Percentiles rank a stretch among this genome's conserved stretches.
phyloP scores from a whole-genome alignment of 441 rosid genomes.

The Raphanus hybrid region DNA sequence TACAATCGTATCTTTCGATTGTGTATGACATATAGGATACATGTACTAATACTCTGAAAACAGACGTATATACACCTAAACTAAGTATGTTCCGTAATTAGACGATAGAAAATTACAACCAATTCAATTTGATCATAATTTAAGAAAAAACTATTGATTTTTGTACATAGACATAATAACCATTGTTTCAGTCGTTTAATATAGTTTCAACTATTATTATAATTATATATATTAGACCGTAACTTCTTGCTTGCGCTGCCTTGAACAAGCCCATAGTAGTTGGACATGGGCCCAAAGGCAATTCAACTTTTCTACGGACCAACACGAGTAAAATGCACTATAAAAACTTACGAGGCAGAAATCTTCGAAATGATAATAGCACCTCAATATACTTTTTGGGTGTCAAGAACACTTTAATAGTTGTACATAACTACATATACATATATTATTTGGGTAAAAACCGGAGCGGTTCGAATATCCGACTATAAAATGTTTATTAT shows the following conservation, averaged over 20 bases:
- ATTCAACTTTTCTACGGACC: background rate
- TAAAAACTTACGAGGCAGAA: background rate
- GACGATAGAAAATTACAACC: too few relatives aligned
- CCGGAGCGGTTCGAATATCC: too few relatives aligned
- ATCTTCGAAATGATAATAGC: background rate
- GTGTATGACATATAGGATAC: too few relatives aligned
- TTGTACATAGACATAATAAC: background rate
- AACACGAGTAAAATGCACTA: background rate
- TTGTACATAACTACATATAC: too few relatives aligned
- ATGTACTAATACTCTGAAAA: too few relatives aligned
- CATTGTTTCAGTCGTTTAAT: background rate
- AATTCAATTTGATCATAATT: background rate
- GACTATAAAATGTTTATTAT: too few relatives aligned
- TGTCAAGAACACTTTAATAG: too few relatives aligned
- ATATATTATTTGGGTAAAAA: too few relatives aligned
- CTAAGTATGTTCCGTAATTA: too few relatives aligned
- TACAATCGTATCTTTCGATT: too few relatives aligned
- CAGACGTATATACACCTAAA: too few relatives aligned
- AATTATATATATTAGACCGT: background rate
- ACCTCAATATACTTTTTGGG: background rate
- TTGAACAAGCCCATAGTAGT: background rate
- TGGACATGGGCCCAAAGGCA: background rate
- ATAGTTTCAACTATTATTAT: too few relatives aligned
- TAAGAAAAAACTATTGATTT: background rate
- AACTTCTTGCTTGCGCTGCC: background rate